These are phyloP conservation scores for Candida nemodendra DNA, from an alignment of 805 yeast species.

Conservation along the genomic window DNA sequence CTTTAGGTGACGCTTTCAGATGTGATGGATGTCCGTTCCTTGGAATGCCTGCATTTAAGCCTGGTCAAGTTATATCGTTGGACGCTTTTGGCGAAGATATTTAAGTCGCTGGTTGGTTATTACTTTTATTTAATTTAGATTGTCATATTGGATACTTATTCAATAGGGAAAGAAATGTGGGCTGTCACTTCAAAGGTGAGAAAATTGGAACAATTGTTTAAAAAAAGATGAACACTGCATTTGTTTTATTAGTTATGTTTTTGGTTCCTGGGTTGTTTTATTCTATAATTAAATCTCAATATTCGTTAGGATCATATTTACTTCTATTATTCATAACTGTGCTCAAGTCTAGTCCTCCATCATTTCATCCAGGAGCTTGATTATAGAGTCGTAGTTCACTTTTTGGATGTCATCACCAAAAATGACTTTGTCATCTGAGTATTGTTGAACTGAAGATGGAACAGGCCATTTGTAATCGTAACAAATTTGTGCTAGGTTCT, in stretches of 20 bases:
- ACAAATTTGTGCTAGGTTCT: slow-evolving; percentile 14
- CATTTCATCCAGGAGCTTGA: slow-evolving; percentile 8
- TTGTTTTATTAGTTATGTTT: too few relatives aligned
- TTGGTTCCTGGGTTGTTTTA: neutral
- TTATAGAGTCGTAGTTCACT: slow-evolving; percentile 5
- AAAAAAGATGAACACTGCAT: too few relatives aligned
- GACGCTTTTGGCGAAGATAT: slow-evolving; percentile 77
- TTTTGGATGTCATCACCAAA: slow-evolving; percentile 3
- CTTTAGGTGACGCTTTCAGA: slow-evolving; percentile 96
- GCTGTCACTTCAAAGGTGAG: too few relatives aligned
- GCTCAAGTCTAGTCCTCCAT: neutral
- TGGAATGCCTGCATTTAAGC: slow-evolving; percentile 97
- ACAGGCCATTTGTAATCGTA: slow-evolving; percentile 18
- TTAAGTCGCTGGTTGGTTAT: slow-evolving; percentile 27
- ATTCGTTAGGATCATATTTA: neutral
- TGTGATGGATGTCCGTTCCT: slow-evolving; percentile 98
- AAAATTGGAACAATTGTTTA: too few relatives aligned
- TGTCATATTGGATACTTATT: too few relatives aligned
- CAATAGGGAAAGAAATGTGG: neutral
- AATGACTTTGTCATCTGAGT: neutral
- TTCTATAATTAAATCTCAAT: neutral
- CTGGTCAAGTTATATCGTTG: slow-evolving; percentile 85
- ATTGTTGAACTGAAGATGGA: neutral
- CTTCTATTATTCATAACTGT: neutral
- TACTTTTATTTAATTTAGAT: too few relatives aligned